These are phyloP conservation scores for Dalechampia spathulata DNA, from an alignment of 441 rosid genomes.

Conservation along the genomic window DNA sequence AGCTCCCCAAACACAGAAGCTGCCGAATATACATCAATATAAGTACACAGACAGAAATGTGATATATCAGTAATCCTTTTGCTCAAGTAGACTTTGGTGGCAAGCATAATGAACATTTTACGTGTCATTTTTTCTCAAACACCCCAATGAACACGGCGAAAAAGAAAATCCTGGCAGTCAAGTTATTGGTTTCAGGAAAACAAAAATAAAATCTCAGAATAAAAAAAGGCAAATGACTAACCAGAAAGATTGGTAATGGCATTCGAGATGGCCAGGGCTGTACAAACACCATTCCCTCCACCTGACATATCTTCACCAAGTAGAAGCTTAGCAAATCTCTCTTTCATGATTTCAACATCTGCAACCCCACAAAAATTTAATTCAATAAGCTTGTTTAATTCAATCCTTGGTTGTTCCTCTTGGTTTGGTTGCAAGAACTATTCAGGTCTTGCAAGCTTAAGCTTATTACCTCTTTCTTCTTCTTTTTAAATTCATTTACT, in stretches of 20 bases:
- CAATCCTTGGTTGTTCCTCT: neutral
- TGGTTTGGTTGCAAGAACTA: neutral
- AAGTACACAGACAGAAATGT: neutral
- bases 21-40: constrained; percentile 21
- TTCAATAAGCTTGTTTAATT: neutral
- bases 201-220: neutral
- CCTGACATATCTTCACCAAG: constrained; percentile 98
- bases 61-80: neutral
- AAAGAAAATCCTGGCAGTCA: no score
- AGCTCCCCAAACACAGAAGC: constrained; percentile 88
- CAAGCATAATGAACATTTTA: neutral
- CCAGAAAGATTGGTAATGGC: constrained; percentile 88
- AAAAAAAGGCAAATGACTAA: constrained; percentile 14
- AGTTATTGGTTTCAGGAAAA: neutral
- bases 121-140: neutral
- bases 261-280: constrained; percentile 88
- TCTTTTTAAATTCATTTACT: neutral
- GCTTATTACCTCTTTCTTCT: neutral
- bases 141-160: neutral
- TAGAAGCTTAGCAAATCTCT: constrained; percentile 80
- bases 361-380: neutral
- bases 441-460: neutral
- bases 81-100: neutral
- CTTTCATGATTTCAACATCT: constrained; percentile 90
- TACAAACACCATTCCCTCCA: constrained; percentile 83